A percentile compares a stretch with the other conserved stretches of the same genome.
phyloP scores from a whole-genome alignment of 192 early-diverging fungal species.

The Coemansia brasiliensis region DNA sequence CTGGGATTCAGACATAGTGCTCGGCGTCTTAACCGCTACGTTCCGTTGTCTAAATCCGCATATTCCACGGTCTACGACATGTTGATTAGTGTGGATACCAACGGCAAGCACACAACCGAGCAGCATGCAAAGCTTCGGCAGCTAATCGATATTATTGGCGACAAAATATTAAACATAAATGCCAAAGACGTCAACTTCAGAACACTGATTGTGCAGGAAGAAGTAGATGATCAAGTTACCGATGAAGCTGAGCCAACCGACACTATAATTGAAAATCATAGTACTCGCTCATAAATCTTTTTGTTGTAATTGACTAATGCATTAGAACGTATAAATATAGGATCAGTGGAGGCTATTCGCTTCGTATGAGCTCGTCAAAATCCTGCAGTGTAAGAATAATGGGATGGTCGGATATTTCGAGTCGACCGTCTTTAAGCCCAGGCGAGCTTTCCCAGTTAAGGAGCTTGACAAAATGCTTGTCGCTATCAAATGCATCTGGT shows the following conservation, averaged over 20 bases:
- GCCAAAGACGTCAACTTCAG: conserved; percentile 21
- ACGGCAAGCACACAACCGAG: conserved; percentile 37
- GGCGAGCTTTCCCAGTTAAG: conserved; percentile 34
- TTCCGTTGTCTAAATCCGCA: conserved; percentile 16
- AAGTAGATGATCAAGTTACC: conserved; percentile 18
- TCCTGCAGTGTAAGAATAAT: conserved; percentile 23
- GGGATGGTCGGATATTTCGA: conserved; percentile 5
- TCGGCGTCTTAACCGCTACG: conserved; percentile 25
- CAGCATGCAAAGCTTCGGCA: conserved; percentile 31
- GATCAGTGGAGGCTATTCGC: conserved; percentile 1
- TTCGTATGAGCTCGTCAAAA: conserved; percentile 25
- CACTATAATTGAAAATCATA: neutral
- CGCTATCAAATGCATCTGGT: conserved; percentile 21
- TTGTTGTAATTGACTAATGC: neutral
- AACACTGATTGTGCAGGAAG: conserved; percentile 32
- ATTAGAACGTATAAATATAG: neutral
- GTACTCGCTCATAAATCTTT: neutral
- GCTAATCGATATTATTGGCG: conserved; percentile 33
- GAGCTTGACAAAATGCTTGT: conserved; percentile 29
- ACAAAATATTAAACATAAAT: conserved; percentile 30
- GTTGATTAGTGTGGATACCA: conserved; percentile 36
- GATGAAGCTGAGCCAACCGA: neutral
- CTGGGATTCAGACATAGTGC: conserved; percentile 35
- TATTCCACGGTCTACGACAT: conserved; percentile 41
- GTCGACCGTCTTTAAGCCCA: conserved; percentile 21